These are phyloP conservation scores for Microdochium paspali DNA, from an alignment of 2,329 filamentous ascomycete genomes.

Conservation along the genomic window DNA sequence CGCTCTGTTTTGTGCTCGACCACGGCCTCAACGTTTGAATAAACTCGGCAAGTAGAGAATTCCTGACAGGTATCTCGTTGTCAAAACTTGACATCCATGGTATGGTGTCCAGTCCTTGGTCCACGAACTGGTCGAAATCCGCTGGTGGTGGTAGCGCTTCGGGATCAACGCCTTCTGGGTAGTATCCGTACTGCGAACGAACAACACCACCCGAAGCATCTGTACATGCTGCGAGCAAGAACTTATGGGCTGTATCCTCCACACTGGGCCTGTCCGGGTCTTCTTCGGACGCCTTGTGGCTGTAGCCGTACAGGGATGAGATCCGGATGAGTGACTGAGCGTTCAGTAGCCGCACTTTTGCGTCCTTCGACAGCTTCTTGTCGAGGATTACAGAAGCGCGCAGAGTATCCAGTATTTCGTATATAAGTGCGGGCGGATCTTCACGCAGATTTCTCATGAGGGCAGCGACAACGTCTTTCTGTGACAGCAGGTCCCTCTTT, in stretches of 20 bases:
- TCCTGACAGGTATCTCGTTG: slow-evolving; percentile 64
- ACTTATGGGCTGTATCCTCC: slow-evolving; percentile 61
- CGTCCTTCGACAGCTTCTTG: slow-evolving; percentile 58
- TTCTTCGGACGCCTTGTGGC: slow-evolving; percentile 32
- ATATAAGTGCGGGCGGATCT: slow-evolving; percentile 66
- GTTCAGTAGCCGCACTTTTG: slow-evolving; percentile 69
- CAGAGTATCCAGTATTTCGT: slow-evolving; percentile 64
- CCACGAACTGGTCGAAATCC: slow-evolving; percentile 38
- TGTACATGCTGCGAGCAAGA: slow-evolving; percentile 69
- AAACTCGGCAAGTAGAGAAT: slow-evolving; percentile 70
- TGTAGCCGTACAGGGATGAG: slow-evolving; percentile 58
- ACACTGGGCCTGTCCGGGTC: slow-evolving; percentile 40
- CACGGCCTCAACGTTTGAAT: slow-evolving; percentile 73
- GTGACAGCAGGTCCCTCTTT: slow-evolving; percentile 75
- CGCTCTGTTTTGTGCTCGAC: slow-evolving; percentile 69
- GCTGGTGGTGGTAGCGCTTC: slow-evolving; percentile 27
- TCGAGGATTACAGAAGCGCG: slow-evolving; percentile 67
- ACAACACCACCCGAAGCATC: slow-evolving; percentile 64
- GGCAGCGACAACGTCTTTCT: slow-evolving; percentile 59
- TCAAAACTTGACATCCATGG: slow-evolving; percentile 61
- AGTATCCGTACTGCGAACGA: slow-evolving; percentile 71
- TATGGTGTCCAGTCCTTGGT: slow-evolving; percentile 59
- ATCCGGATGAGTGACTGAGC: slow-evolving; percentile 65
- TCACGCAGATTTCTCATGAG: slow-evolving; percentile 69
- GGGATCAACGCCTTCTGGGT: slow-evolving; percentile 60